Evolutionary conservation across 169 alveolate species (phyloP).

Genomic region (Neospora caninum): DNA sequence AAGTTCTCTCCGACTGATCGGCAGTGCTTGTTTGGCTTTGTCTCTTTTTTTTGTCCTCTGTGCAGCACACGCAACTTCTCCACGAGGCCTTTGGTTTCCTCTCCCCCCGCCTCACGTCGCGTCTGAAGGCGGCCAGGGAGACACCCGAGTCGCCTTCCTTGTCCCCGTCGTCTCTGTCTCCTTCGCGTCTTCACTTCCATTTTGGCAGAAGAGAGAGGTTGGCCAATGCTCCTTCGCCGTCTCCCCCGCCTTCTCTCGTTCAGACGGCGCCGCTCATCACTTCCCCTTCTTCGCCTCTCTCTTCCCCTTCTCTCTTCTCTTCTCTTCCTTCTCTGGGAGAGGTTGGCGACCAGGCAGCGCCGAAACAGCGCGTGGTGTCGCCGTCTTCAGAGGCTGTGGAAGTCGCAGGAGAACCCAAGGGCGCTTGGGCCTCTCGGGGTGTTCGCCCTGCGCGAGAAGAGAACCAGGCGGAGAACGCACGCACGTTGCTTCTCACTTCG

Average conservation of each 20-base stretch:
- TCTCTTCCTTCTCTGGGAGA: no score
- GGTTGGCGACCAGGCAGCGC: no score
- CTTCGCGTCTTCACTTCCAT: neutral
- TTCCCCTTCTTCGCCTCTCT: no score
- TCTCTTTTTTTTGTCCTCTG: no score
- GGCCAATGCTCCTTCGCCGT: neutral
- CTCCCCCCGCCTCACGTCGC: neutral
- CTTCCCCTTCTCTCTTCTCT: no score
- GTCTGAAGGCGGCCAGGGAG: neutral
- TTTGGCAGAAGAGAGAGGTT: neutral
- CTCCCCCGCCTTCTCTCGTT: neutral
- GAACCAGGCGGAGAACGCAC: neutral
- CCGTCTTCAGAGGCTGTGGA: no score
- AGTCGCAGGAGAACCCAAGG: no score
- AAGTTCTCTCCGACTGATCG: neutral
- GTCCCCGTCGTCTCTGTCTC: neutral
- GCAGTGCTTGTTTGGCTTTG: no score
- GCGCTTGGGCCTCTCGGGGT: no score
- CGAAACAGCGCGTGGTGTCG: no score
- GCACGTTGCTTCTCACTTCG: neutral
- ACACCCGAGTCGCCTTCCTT: neutral
- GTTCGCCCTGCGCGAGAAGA: neutral
- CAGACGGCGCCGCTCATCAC: no score
- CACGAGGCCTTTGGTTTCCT: constrained; percentile 11
- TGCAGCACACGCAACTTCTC: constrained; percentile 7